Percentiles rank a stretch among this genome's conserved stretches.
Evolutionary conservation across 1,284 basidiomycete species (phyloP).

Genomic region (Boletellus sp.): DNA sequence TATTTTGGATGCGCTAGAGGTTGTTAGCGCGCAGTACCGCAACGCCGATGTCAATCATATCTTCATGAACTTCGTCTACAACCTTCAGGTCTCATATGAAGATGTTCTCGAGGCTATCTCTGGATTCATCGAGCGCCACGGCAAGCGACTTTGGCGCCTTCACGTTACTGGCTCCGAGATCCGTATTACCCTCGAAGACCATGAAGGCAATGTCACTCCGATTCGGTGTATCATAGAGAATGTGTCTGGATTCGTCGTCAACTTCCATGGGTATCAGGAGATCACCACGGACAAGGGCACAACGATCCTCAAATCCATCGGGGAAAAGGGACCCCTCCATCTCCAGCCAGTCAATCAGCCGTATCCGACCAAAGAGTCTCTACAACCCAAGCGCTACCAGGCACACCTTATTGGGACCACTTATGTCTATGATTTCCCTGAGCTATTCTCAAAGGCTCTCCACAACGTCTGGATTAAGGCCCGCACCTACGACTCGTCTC

Average conservation of each 20-base stretch:
- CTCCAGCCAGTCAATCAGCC: conserved; percentile 89
- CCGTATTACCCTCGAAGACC: conserved; percentile 90
- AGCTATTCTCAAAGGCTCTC: conserved; percentile 95
- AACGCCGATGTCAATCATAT: conserved; percentile 96
- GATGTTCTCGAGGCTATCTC: conserved; percentile 94
- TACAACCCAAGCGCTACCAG: conserved; percentile 98
- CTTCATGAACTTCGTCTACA: conserved; percentile 98
- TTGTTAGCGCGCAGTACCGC: conserved; percentile 82
- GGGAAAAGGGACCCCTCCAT: conserved; percentile 90
- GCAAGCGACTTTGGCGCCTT: conserved; percentile 95
- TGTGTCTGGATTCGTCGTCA: conserved; percentile 97
- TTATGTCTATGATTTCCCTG: conserved; percentile 99
- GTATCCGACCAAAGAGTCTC: conserved; percentile 97
- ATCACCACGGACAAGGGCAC: conserved; percentile 94
- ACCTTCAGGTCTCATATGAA: conserved; percentile 91
- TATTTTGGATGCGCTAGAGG: conserved; percentile 92
- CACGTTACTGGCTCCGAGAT: conserved; percentile 99
- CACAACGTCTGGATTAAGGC: conserved; percentile 89
- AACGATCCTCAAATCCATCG: conserved; percentile 93
- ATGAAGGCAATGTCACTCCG: conserved; percentile 88
- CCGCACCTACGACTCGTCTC: conserved; percentile 59
- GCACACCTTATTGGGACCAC: conserved; percentile 99
- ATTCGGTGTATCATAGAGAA: conserved; percentile 99
- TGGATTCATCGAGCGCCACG: conserved; percentile 97
- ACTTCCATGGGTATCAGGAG: conserved; percentile 99